Percentiles rank a stretch among this genome's conserved stretches.
Evolutionary conservation across 2,329 filamentous ascomycete species (phyloP).

Genomic region (Xylaria sp.): DNA sequence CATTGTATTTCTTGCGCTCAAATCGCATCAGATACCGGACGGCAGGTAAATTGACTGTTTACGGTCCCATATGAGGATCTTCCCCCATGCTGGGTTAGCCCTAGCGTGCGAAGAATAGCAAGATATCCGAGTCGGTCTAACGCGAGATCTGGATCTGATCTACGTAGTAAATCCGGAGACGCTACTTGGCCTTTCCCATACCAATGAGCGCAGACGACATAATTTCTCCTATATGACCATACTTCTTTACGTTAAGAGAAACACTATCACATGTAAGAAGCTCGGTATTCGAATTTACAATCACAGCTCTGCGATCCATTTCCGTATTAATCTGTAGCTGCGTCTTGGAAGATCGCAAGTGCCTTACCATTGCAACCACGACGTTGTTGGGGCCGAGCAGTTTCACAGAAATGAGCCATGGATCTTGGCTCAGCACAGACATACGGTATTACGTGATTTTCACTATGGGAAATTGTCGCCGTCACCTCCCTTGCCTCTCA

Average conservation of each 20-base stretch:
- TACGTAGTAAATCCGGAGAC: conserved; percentile 3
- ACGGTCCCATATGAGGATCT: not conserved
- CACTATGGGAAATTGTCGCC: conserved; percentile 42
- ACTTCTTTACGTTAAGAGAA: not conserved
- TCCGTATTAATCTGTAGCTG: not conserved
- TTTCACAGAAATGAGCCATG: conserved; percentile 8
- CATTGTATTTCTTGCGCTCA: not conserved
- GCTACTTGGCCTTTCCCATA: conserved; percentile 5
- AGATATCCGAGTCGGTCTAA: not conserved
- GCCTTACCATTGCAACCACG: not conserved
- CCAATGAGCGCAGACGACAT: not conserved
- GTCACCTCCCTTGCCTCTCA: conserved; percentile 56
- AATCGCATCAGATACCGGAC: not conserved
- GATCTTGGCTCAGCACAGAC: not conserved
- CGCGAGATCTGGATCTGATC: conserved; percentile 6
- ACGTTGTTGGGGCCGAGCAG: conserved; percentile 3
- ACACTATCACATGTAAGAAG: not conserved
- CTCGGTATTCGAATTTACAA: not conserved
- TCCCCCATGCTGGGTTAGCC: not conserved
- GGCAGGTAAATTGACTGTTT: not conserved
- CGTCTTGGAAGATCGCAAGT: conserved; percentile 1
- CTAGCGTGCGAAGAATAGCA: not conserved
- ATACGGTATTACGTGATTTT: not conserved
- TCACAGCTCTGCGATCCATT: conserved; percentile 4
- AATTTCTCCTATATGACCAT: not conserved